Evolutionary conservation across 208 protist species (phyloP), one percentile per base, ranked within the genome.

Genomic region (Naegleria gruberi): DNA sequence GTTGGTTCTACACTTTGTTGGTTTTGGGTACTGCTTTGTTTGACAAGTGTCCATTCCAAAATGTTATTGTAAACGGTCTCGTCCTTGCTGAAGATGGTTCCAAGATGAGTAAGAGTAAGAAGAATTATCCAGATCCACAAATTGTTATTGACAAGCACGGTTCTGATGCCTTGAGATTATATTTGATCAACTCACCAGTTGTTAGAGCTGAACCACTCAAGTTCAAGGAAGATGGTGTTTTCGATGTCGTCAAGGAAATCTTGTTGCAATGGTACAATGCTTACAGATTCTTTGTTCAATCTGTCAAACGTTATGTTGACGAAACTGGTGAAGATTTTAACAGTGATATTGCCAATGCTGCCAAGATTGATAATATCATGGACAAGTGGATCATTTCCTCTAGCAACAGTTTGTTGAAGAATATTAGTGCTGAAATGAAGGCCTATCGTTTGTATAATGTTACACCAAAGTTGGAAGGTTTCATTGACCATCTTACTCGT

Each of bases 1-100:
- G 98, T 17, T 99, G 98, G 98, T 99, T 99, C 95, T 99, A 99
- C 95, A 99, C 99, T 1, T 94, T 99, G 2, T 94, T 99, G 45
- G 98, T 99, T 5, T 94, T 99, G 17, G 97, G 96, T 30, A 99
- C 99, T 46, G 97, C 97, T 6, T 96, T 99, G 26, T 99, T 99
- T 93, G 97, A 99, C 90, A 93, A 95, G 90, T 94, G 97, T 12
- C 96, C 99, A 19, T 99, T 99, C 95, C 98, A 99, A 92, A 99
- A 99, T 94, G 93, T 99, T 41, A 97, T 99, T 91, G 98, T 99
- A 6, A 99, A 99, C 92, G 99, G 99, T 42, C 95, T 99, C 19
- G 97, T 99, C 15, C 95, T 99, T 3, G 98, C 98, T 85, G 94
- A 94, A 82, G 97, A 99, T 91, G 97, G 98, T n/a, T 98, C 98